These are phyloP conservation scores for Paracamarosporium sp. DNA, from an alignment of 2,329 filamentous ascomycete species.

Conservation along the genomic window DNA sequence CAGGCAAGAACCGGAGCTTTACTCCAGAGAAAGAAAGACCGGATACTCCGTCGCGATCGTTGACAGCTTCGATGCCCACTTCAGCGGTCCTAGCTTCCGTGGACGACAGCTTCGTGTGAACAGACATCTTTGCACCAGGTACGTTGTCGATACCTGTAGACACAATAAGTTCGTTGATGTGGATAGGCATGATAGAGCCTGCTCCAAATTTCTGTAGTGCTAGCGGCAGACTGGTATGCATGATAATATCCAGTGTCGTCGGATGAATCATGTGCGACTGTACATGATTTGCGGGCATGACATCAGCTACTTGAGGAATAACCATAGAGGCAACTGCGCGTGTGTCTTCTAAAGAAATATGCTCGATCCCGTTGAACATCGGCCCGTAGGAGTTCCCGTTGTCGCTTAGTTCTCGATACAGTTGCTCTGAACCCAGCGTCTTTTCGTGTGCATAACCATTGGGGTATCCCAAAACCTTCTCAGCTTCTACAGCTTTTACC, in stretches of 20 bases:
- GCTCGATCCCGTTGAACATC: neutral
- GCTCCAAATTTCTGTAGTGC: neutral
- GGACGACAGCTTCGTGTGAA: neutral
- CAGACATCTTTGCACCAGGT: neutral
- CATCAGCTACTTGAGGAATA: neutral
- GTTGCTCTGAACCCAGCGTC: neutral
- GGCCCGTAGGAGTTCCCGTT: constrained; percentile 8
- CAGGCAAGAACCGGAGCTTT: neutral
- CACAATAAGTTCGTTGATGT: neutral
- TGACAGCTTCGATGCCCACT: neutral
- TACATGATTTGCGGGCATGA: neutral
- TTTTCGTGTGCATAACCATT: neutral
- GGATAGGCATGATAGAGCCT: neutral
- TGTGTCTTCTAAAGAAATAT: neutral
- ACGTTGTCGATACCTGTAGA: neutral
- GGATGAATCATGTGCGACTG: constrained; percentile 10
- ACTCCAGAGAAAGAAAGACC: neutral
- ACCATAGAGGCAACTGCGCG: neutral
- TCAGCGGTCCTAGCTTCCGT: neutral
- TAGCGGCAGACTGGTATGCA: neutral
- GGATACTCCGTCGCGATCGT: neutral
- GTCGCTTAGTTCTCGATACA: neutral
- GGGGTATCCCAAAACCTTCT: neutral
- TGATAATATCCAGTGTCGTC: constrained; percentile 2
- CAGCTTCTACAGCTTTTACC: neutral